These are phyloP conservation scores for Ustilago loliicola DNA, from an alignment of 1,284 basidiomycete genomes.

Conservation along the genomic window DNA sequence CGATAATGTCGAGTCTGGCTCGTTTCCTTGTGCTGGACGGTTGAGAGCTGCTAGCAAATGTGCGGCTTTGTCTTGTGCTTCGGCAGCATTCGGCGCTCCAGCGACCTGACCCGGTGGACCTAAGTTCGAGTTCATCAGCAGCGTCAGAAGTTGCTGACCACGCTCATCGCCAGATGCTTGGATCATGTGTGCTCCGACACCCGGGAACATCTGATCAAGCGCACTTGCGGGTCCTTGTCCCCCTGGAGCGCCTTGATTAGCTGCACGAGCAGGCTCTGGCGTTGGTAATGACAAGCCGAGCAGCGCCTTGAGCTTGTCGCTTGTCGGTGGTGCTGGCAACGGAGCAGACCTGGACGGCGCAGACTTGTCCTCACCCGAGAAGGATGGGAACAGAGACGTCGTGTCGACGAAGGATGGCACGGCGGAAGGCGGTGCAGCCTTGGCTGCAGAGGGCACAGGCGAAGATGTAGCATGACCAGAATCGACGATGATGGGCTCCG, in stretches of 20 bases:
- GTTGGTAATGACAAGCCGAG: slow-evolving; percentile 47
- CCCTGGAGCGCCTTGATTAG: not conserved
- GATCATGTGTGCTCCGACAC: slow-evolving; percentile 51
- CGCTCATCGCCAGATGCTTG: slow-evolving; percentile 51
- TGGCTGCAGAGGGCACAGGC: slow-evolving; percentile 17
- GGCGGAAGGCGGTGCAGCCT: slow-evolving; percentile 15
- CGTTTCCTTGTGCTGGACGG: slow-evolving; percentile 2
- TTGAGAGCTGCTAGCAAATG: slow-evolving; percentile 45
- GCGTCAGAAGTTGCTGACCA: slow-evolving; percentile 51
- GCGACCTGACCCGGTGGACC: slow-evolving; percentile 16
- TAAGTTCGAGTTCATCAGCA: slow-evolving; percentile 38
- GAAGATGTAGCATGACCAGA: slow-evolving; percentile 15
- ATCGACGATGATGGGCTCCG: slow-evolving; percentile 28
- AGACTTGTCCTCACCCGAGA: slow-evolving; percentile 28
- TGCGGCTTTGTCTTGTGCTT: slow-evolving; percentile 38
- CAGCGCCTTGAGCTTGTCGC: slow-evolving; percentile 57
- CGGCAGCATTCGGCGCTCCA: slow-evolving; percentile 2
- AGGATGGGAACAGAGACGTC: slow-evolving; percentile 44
- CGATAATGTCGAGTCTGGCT: slow-evolving; percentile 1
- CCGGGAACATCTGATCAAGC: slow-evolving; percentile 39
- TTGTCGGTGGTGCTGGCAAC: slow-evolving; percentile 50
- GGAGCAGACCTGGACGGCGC: slow-evolving; percentile 29
- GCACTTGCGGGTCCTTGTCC: slow-evolving; percentile 13
- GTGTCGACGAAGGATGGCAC: slow-evolving; percentile 43
- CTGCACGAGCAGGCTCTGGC: slow-evolving; percentile 28